These are phyloP conservation scores for Limnanthes douglasii DNA, from an alignment of 345 rosid genomes.

Conservation along the genomic window DNA sequence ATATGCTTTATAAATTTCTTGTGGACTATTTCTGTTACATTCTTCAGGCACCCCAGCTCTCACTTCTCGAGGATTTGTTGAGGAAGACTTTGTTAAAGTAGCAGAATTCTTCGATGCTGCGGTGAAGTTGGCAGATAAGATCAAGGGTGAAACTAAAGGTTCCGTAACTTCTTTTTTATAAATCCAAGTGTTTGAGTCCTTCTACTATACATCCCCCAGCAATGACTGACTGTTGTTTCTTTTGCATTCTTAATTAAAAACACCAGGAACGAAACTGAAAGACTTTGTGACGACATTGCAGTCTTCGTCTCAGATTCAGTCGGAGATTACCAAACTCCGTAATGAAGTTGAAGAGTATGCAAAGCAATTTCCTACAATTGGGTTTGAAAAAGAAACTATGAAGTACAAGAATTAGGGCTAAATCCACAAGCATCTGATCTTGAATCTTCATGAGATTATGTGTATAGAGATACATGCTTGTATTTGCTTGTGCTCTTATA, in stretches of 20 bases:
- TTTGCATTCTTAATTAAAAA: slow-evolving; percentile 1
- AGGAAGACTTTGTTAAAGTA: slow-evolving; percentile 82
- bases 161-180: slow-evolving; percentile 6
- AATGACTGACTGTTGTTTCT: neutral
- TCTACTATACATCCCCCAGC: too few species aligned
- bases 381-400: slow-evolving; percentile 92
- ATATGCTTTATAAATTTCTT: too few species aligned
- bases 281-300: slow-evolving; percentile 60
- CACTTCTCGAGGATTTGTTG: slow-evolving; percentile 77
- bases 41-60: slow-evolving; percentile 81
- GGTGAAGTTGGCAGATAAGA: slow-evolving; percentile 44
- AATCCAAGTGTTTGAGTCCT: neutral
- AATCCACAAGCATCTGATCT: too few species aligned
- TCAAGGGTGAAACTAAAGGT: slow-evolving; percentile 88
- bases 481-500: too few species aligned
- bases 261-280: slow-evolving; percentile 81
- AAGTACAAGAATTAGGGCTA: slow-evolving; percentile 93
- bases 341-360: slow-evolving; percentile 71
- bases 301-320: slow-evolving; percentile 36
- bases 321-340: slow-evolving; percentile 60
- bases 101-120: slow-evolving; percentile 75
- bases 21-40: slow-evolving; percentile 7
- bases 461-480: too few species aligned
- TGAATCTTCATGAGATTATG: too few species aligned
- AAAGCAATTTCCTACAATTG: slow-evolving; percentile 92